These are phyloP conservation scores for Coprinellus micaceus DNA, from an alignment of 768 basidiomycete genomes.

Conservation along the genomic window DNA sequence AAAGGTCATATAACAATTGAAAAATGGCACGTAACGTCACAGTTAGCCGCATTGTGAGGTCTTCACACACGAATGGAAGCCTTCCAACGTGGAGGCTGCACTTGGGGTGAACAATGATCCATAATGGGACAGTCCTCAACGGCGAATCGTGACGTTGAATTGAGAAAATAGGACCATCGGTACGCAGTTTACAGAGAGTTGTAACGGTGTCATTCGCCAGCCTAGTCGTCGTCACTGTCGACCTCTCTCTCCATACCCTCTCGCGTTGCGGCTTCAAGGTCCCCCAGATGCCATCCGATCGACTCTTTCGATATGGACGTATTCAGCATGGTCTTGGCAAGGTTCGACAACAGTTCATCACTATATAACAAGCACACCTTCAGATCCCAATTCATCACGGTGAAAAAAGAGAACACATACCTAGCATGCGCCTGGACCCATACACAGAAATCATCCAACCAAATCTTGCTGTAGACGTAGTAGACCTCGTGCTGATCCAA, in stretches of 20 bases:
- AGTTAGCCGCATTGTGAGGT: too few species aligned
- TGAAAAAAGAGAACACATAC: slow-evolving; percentile 37
- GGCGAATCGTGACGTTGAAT: too few species aligned
- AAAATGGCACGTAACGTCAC: too few species aligned
- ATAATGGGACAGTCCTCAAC: too few species aligned
- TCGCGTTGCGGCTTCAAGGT: slow-evolving; percentile 55
- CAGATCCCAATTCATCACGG: neutral
- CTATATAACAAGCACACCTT: slow-evolving; percentile 34
- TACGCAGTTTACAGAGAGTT: too few species aligned
- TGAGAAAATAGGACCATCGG: too few species aligned
- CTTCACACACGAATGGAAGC: too few species aligned
- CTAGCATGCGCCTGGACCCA: slow-evolving; percentile 72
- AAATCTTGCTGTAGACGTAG: slow-evolving; percentile 84
- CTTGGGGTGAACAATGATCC: too few species aligned
- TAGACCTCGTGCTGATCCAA: slow-evolving; percentile 83
- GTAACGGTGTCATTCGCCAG: too few species aligned
- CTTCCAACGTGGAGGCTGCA: too few species aligned
- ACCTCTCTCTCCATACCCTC: slow-evolving; percentile 33
- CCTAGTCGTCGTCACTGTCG: slow-evolving; percentile 71
- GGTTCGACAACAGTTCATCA: slow-evolving; percentile 46
- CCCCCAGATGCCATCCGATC: slow-evolving; percentile 71
- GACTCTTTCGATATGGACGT: slow-evolving; percentile 46
- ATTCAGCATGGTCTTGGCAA: slow-evolving; percentile 41
- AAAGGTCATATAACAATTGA: too few species aligned
- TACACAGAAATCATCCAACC: slow-evolving; percentile 82